phyloP scores from a whole-genome alignment of 306 rosid species.

The Argentina anserina region DNA sequence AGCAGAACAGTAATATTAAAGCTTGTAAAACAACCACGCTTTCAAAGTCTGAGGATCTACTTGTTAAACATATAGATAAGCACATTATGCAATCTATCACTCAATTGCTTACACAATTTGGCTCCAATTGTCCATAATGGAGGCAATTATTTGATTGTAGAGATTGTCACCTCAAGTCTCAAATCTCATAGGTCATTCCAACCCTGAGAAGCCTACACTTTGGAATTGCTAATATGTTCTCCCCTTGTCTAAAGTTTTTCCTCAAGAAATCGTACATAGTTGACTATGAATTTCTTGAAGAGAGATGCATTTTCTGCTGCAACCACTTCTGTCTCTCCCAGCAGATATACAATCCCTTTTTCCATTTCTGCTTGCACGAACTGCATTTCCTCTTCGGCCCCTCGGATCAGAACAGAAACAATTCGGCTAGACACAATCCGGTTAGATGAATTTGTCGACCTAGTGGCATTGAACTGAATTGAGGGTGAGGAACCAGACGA shows the following conservation, averaged over 20 bases:
- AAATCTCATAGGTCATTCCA: slow-evolving; percentile 53
- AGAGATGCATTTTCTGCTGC: slow-evolving; percentile 58
- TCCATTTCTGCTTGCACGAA: slow-evolving; percentile 55
- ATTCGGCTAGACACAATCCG: slow-evolving; percentile 21
- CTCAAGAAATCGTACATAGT: slow-evolving; percentile 61
- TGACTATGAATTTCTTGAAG: slow-evolving; percentile 57
- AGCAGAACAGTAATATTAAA: background rate
- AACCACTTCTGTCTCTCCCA: slow-evolving; percentile 70
- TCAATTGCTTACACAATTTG: background rate
- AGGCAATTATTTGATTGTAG: background rate
- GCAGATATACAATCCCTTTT: slow-evolving; percentile 62
- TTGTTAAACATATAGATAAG: background rate
- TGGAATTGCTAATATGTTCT: slow-evolving; percentile 42
- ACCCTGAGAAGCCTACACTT: slow-evolving; percentile 59
- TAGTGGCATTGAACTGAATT: background rate
- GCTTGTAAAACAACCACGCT: background rate
- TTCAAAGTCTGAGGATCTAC: background rate
- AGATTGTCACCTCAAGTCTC: background rate
- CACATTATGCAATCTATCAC: background rate
- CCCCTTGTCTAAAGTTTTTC: slow-evolving; percentile 61
- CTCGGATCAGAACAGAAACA: slow-evolving; percentile 22
- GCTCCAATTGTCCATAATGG: background rate
- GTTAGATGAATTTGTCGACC: slow-evolving; percentile 14
- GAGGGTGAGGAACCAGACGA: slow-evolving; percentile 13
- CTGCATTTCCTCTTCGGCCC: slow-evolving; percentile 47